Evolutionary conservation across 768 basidiomycete species (phyloP).

Genomic region (Auricularia cornea): DNA sequence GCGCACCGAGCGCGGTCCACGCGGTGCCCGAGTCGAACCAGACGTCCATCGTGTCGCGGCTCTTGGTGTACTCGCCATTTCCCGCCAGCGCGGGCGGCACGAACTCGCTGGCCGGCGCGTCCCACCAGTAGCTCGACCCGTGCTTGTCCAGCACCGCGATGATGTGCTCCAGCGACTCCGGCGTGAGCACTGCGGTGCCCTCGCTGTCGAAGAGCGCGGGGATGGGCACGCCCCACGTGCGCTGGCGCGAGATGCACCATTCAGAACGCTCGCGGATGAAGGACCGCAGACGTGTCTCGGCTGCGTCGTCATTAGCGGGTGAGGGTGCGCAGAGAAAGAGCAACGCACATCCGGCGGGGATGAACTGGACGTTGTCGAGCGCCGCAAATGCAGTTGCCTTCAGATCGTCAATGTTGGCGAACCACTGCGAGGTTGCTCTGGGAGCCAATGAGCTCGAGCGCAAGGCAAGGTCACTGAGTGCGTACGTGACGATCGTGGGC

Average conservation of each 20-base stretch:
- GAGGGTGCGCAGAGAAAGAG: neutral
- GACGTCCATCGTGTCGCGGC: slow-evolving; percentile 95
- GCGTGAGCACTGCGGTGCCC: slow-evolving; percentile 55
- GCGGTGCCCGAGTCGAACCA: slow-evolving; percentile 98
- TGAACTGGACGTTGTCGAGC: slow-evolving; percentile 62
- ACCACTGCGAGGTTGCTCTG: slow-evolving; percentile 96
- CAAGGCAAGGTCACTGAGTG: slow-evolving; percentile 2
- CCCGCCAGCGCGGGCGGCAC: slow-evolving; percentile 51
- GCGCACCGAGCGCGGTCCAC: slow-evolving; percentile 66
- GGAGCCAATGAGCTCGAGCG: neutral
- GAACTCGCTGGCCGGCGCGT: slow-evolving; percentile 75
- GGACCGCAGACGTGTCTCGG: slow-evolving; percentile 78
- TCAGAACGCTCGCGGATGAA: slow-evolving; percentile 85
- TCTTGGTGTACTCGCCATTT: slow-evolving; percentile 47
- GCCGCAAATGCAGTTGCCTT: slow-evolving; percentile 67
- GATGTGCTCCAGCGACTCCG: slow-evolving; percentile 63
- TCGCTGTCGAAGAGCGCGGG: slow-evolving; percentile 72
- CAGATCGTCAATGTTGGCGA: slow-evolving; percentile 82
- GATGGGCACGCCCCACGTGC: slow-evolving; percentile 96
- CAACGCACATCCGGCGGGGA: slow-evolving; percentile 61
- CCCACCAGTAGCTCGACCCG: slow-evolving; percentile 88
- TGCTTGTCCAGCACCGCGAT: slow-evolving; percentile 61
- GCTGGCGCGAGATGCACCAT: slow-evolving; percentile 98
- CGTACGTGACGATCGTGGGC: slow-evolving; percentile 85
- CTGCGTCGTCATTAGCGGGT: slow-evolving; percentile 33